These are phyloP conservation scores for Dryadomyces quercus-mongolicae DNA, from an alignment of 2,329 filamentous ascomycete species.

Conservation along the genomic window DNA sequence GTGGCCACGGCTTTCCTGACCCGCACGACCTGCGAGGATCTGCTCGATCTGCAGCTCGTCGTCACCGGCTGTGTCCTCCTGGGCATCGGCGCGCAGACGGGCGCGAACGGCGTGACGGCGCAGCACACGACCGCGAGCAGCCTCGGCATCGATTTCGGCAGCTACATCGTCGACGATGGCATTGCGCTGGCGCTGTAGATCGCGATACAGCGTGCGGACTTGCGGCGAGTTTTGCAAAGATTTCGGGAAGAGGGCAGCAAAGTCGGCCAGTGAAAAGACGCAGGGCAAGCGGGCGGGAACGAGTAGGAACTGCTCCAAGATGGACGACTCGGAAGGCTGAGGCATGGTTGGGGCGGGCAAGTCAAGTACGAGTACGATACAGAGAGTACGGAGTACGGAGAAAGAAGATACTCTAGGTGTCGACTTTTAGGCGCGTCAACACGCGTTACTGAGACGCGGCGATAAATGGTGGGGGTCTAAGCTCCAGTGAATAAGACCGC, in stretches of 20 bases:
- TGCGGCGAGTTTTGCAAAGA: slow-evolving; percentile 52
- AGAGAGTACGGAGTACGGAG: too few relatives aligned
- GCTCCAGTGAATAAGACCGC: too few relatives aligned
- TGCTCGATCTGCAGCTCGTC: slow-evolving; percentile 52
- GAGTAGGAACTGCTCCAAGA: slow-evolving; percentile 68
- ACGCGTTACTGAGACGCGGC: too few relatives aligned
- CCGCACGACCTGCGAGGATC: slow-evolving; percentile 23
- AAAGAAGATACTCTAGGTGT: too few relatives aligned
- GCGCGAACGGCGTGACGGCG: slow-evolving; percentile 44
- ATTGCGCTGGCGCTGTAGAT: slow-evolving; percentile 64
- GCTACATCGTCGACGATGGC: slow-evolving; percentile 56
- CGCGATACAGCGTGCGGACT: slow-evolving; percentile 61
- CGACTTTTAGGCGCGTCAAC: too few relatives aligned
- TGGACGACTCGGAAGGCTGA: slow-evolving; percentile 54
- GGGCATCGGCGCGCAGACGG: slow-evolving; percentile 34
- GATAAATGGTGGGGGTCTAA: too few relatives aligned
- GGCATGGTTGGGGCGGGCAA: slow-evolving; percentile 42
- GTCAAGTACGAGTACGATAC: too few relatives aligned
- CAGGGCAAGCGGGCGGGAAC: slow-evolving; percentile 62
- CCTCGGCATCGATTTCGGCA: slow-evolving; percentile 52
- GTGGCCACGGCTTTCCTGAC: too few relatives aligned
- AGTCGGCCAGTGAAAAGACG: slow-evolving; percentile 61
- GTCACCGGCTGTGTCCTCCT: slow-evolving; percentile 48
- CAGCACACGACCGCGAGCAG: slow-evolving; percentile 43
- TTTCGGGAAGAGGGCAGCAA: slow-evolving; percentile 64